Conservation (phyloP, 2,329 filamentous ascomycete species). For the Cladobotryum protrusum region DNA sequence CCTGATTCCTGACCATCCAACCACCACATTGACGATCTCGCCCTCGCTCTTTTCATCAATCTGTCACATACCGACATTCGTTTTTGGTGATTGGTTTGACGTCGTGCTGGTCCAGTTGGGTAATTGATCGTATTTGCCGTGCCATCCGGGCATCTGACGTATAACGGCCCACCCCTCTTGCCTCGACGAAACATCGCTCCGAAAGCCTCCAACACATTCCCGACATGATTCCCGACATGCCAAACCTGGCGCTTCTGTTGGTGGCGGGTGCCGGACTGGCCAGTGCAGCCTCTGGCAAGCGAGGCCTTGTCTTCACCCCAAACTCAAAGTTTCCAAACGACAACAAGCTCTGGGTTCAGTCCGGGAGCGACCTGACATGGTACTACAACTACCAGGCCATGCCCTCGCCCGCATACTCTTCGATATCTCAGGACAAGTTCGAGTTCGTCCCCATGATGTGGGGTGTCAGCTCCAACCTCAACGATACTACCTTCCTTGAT, state of each 20-base stretch:
- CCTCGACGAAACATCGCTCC: too few species aligned
- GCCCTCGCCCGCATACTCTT: slow-evolving; percentile 48
- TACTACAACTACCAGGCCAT: slow-evolving; percentile 71
- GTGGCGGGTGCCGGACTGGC: background rate
- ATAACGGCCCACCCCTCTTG: too few species aligned
- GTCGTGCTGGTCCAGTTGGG: too few species aligned
- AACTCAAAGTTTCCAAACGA: slow-evolving; percentile 51
- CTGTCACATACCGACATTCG: too few species aligned
- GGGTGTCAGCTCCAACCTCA: slow-evolving; percentile 47
- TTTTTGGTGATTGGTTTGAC: too few species aligned
- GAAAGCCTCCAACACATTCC: too few species aligned
- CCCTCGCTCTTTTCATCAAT: too few species aligned
- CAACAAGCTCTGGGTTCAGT: slow-evolving; percentile 56
- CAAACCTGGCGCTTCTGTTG: background rate
- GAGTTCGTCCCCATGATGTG: slow-evolving; percentile 80
- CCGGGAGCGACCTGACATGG: slow-evolving; percentile 61
- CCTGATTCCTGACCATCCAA: too few species aligned
- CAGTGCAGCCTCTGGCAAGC: slow-evolving; percentile 41
- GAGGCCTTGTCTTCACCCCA: slow-evolving; percentile 67
- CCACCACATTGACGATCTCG: too few species aligned
- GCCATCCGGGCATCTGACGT: too few species aligned
- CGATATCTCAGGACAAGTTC: slow-evolving; percentile 47
- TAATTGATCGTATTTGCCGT: too few species aligned
- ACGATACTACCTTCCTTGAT: slow-evolving; percentile 54
- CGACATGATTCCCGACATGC: background rate